Evolutionary conservation across 1,284 basidiomycete genomes (phyloP).

Genomic region (Abortiporus biennis): DNA sequence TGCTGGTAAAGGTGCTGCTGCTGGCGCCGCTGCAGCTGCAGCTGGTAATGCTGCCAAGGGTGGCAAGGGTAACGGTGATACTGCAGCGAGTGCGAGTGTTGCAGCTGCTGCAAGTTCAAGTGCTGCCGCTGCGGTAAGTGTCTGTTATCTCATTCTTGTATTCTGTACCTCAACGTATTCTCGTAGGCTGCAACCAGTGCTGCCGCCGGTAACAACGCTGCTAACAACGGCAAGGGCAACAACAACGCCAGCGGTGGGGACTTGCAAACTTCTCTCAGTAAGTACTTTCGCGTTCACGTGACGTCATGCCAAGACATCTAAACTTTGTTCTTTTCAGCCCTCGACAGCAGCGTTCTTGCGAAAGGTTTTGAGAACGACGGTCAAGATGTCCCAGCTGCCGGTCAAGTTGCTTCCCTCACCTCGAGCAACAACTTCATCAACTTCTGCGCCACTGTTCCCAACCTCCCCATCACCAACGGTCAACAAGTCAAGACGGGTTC

Average conservation of each 20-base stretch:
- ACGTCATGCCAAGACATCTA: conserved; percentile 11
- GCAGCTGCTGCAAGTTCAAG: too few relatives aligned
- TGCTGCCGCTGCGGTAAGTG: too few relatives aligned
- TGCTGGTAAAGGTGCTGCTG: too few relatives aligned
- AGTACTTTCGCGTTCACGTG: conserved; percentile 15
- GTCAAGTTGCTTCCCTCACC: conserved; percentile 54
- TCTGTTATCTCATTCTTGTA: too few relatives aligned
- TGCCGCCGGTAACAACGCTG: background rate
- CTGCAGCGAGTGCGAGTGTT: too few relatives aligned
- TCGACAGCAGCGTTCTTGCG: conserved; percentile 49
- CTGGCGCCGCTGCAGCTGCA: conserved; percentile 4
- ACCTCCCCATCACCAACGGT: conserved; percentile 54
- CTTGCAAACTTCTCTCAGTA: conserved; percentile 23
- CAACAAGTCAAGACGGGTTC: conserved; percentile 51
- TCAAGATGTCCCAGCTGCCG: conserved; percentile 34
- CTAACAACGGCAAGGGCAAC: background rate
- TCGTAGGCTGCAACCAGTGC: too few relatives aligned
- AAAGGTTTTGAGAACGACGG: conserved; percentile 46
- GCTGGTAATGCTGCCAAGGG: conserved; percentile 1
- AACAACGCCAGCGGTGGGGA: too few relatives aligned
- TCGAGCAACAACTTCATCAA: conserved; percentile 73
- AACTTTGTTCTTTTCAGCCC: conserved; percentile 27
- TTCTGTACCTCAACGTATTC: too few relatives aligned
- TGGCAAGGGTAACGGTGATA: background rate
- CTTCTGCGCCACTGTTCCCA: conserved; percentile 48